These are phyloP conservation scores for Coleophoma eucalyptorum DNA, from an alignment of 2,329 filamentous ascomycete genomes.

Conservation along the genomic window DNA sequence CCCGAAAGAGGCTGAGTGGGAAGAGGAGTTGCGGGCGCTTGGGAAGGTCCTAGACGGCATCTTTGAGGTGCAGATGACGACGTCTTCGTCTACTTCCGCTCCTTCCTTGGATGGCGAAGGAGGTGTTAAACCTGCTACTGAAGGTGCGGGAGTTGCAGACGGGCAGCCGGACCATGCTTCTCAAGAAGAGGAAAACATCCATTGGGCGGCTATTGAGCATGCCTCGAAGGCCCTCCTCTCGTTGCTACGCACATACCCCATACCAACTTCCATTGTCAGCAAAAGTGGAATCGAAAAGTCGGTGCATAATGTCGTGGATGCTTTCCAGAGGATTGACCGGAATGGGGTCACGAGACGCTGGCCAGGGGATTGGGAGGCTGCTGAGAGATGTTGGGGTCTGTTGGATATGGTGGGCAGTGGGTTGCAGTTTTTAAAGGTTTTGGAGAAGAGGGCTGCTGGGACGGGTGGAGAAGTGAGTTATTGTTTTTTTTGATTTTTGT, in stretches of 20 bases:
- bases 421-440: neutral
- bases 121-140: neutral
- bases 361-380: neutral
- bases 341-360: too few relatives aligned
- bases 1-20: conserved; percentile 6
- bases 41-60: neutral
- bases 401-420: neutral
- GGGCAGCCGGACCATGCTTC: neutral
- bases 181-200: neutral
- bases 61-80: neutral
- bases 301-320: too few relatives aligned
- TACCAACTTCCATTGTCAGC: too few relatives aligned
- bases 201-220: too few relatives aligned
- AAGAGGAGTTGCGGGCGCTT: neutral
- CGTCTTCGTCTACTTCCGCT: neutral
- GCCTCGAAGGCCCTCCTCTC: too few relatives aligned
- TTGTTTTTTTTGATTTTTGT: neutral
- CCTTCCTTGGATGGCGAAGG: neutral
- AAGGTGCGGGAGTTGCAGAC: neutral
- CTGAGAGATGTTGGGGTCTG: neutral
- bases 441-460: neutral
- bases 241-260: too few relatives aligned
- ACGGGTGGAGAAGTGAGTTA: neutral
- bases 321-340: too few relatives aligned
- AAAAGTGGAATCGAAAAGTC: too few relatives aligned